Evolutionary conservation across 768 basidiomycete species (phyloP).

Genomic region (Termitomyces sp.): DNA sequence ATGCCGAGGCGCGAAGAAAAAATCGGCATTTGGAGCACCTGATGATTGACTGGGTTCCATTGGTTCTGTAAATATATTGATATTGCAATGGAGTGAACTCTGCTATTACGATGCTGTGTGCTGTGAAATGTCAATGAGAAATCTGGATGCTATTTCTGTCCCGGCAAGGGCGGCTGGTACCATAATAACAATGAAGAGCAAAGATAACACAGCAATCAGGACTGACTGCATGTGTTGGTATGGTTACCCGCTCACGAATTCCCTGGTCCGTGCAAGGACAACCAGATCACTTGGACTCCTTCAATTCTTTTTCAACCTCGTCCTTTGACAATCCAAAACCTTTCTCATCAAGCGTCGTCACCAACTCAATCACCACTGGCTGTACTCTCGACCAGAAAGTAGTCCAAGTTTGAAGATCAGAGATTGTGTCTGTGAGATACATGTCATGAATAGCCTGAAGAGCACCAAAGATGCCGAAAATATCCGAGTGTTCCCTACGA

Average conservation of each 20-base stretch:
- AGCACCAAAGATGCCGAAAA: slow-evolving; percentile 24
- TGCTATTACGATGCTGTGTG: no score
- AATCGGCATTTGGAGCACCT: slow-evolving; percentile 35
- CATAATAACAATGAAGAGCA: neutral
- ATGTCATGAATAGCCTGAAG: slow-evolving; percentile 21
- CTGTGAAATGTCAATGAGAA: neutral
- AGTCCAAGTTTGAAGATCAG: slow-evolving; percentile 16
- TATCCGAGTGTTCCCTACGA: slow-evolving; percentile 17
- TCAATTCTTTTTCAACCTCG: slow-evolving; percentile 10
- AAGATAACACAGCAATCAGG: neutral
- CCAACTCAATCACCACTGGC: slow-evolving; percentile 22
- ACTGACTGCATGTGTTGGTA: neutral
- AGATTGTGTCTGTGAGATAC: slow-evolving; percentile 16
- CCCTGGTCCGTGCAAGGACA: neutral
- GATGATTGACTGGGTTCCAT: slow-evolving; percentile 17
- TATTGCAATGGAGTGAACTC: neutral
- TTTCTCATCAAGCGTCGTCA: slow-evolving; percentile 22
- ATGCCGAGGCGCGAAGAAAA: slow-evolving; percentile 29
- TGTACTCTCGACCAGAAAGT: slow-evolving; percentile 24
- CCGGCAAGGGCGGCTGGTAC: neutral
- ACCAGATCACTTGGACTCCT: neutral
- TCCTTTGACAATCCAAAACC: slow-evolving; percentile 24
- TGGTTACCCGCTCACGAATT: no score
- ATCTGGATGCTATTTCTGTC: neutral
- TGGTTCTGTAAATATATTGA: neutral